Evolutionary conservation across 164 flowering plant species (phyloP), one percentile per base, ranked within the genome.

Genomic region (Vitis riparia): DNA sequence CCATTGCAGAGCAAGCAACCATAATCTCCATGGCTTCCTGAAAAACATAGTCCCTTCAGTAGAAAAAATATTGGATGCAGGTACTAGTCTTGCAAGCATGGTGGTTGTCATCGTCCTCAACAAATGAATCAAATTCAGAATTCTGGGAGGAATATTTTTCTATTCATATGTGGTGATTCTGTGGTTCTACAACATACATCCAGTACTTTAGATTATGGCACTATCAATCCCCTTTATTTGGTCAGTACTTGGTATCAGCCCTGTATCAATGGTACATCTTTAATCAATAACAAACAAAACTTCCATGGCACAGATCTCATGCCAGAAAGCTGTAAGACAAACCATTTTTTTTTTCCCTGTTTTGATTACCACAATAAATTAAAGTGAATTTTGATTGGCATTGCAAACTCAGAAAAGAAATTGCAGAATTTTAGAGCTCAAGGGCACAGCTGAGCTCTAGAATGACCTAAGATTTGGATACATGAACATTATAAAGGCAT

Each of bases 11-110:
- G 83, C 79, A 85, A 71, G 97, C 96, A 81, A 96, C 88, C 74
- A 96, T 88, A 57, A 78, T 82, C 87, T 96, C 99, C 78, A 96
- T 86, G 6, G 98, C 96, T 85, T 96, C 99, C 98, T 96, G 71
- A 71, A 80, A 74, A 69, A 70, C 14, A 67, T 19, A 60, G 56
- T 37, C 52, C 48, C 62, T 58, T 51, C 29, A 68, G 11, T 0
- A 8, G 27, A 15, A 11, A 49, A 19, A 50, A 8, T 16, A 9
- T 12, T 44, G 1, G 23, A 11, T 60, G 48, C 32, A 37, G 32
- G 63, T 15, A 3, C 11, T n/a, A 50, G 27, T 3, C 30, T 47
- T 29, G 5, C 53, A 10, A 63, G 9, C 66, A 63, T 48, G n/a
- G 1, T 63, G 66, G 29, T 9, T 19, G 8, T 12, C 10, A 63